Evolutionary conservation across 1,284 basidiomycete species (phyloP).

Genomic region (Ceraceosorus bombacis): DNA sequence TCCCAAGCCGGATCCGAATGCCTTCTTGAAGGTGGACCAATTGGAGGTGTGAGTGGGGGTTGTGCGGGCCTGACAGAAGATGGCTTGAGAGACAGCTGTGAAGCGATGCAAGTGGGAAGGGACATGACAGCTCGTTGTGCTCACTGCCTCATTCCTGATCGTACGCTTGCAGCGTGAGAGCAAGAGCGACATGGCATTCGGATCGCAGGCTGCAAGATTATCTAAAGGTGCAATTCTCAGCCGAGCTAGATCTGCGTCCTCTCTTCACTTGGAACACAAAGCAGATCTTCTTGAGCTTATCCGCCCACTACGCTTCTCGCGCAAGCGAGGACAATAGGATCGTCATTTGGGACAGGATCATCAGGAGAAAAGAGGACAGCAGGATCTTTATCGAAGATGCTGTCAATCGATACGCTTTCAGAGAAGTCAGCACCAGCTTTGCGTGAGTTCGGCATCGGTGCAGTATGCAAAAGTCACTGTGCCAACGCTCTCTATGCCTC

Average conservation of each 20-base stretch:
- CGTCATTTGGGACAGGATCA: constrained; percentile 83
- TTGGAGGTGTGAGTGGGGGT: constrained; percentile 59
- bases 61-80: neutral
- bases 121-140: constrained; percentile 1
- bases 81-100: neutral
- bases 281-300: constrained; percentile 64
- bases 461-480: neutral
- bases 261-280: constrained; percentile 93
- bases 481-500: neutral
- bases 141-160: neutral
- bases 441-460: constrained; percentile 55
- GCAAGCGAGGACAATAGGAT: constrained; percentile 66
- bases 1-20: constrained; percentile 50
- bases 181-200: constrained; percentile 27
- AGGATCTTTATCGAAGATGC: constrained; percentile 58
- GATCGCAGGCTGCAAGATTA: constrained; percentile 38
- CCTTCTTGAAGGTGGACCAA: constrained; percentile 57
- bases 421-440: constrained; percentile 68
- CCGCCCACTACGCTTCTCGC: constrained; percentile 23
- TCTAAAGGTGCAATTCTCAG: constrained; percentile 25
- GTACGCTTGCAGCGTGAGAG: constrained; percentile 12
- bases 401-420: constrained; percentile 76
- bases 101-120: neutral
- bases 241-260: constrained; percentile 61
- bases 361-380: constrained; percentile 68